Conservation (phyloP, 1,139 yeast genomes). For the Hyphopichia pseudoburtonii region DNA sequence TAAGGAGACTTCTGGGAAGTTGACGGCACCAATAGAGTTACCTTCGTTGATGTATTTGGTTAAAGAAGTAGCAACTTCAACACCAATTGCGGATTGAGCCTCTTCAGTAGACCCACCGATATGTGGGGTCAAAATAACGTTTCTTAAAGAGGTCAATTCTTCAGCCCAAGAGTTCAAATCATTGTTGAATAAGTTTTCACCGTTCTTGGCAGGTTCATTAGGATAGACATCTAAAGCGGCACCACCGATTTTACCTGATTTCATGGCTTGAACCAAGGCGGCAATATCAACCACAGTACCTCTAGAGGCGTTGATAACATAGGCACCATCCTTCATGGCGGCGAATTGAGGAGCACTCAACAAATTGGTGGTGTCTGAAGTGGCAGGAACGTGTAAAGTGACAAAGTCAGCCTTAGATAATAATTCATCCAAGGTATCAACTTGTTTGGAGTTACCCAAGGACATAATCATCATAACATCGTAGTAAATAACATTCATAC, state of each 20-base stretch:
- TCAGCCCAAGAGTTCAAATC: constrained; percentile 80
- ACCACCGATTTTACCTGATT: constrained; percentile 93
- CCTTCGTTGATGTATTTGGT: constrained; percentile 96
- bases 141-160: constrained; percentile 79
- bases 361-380: constrained; percentile 88
- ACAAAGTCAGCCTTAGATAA: constrained; percentile 83
- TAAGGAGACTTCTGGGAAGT: constrained; percentile 97
- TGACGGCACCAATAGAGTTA: constrained; percentile 92
- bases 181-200: constrained; percentile 73
- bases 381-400: constrained; percentile 92
- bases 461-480: constrained; percentile 94
- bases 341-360: constrained; percentile 89
- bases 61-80: constrained; percentile 86
- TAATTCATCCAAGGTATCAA: constrained; percentile 77
- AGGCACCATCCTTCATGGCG: constrained; percentile 95
- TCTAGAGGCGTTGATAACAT: constrained; percentile 93
- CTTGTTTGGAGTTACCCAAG: constrained; percentile 96
- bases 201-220: constrained; percentile 96
- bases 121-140: constrained; percentile 92
- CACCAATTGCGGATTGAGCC: constrained; percentile 97
- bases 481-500: constrained; percentile 94
- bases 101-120: constrained; percentile 99
- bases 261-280: constrained; percentile 87
- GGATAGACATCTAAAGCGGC: constrained; percentile 98
- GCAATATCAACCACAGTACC: constrained; percentile 98